These are phyloP conservation scores for Trifolium fragiferum DNA, from an alignment of 306 rosid species.

Conservation along the genomic window DNA sequence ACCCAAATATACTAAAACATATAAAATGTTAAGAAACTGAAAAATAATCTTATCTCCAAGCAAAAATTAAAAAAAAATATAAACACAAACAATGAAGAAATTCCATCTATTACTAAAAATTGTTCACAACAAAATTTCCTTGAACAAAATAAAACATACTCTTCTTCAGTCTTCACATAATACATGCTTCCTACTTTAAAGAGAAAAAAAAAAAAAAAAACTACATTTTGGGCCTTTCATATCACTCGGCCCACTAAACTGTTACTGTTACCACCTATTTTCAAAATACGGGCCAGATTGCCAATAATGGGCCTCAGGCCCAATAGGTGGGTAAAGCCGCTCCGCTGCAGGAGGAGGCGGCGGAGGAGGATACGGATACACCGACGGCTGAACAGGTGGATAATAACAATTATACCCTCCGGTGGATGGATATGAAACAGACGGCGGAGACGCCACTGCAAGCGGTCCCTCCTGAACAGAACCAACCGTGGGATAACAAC, in stretches of 20 bases:
- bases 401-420: conserved; percentile 20
- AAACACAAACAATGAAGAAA: not conserved
- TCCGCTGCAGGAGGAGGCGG: conserved; percentile 25
- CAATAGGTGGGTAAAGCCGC: conserved; percentile 24
- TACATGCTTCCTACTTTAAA: not conserved
- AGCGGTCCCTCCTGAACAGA: not conserved
- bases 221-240: not conserved
- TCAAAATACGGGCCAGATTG: conserved; percentile 33
- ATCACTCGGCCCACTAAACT: not conserved
- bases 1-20: no score
- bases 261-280: conserved; percentile 37
- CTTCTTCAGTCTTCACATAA: no score
- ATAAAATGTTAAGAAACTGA: no score
- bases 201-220: not conserved
- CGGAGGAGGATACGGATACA: no score
- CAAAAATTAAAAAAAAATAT: not conserved
- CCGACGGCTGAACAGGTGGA: not conserved
- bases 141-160: not conserved
- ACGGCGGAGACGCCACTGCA: not conserved
- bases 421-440: not conserved
- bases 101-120: not conserved
- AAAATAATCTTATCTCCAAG: not conserved
- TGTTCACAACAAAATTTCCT: not conserved
- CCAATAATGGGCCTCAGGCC: conserved; percentile 42
- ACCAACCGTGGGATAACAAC: conserved; percentile 33